Evolutionary conservation across 2,329 filamentous ascomycete genomes (phyloP), one percentile per base, ranked within the genome.

Genomic region (Phyllosticta citriasiana): DNA sequence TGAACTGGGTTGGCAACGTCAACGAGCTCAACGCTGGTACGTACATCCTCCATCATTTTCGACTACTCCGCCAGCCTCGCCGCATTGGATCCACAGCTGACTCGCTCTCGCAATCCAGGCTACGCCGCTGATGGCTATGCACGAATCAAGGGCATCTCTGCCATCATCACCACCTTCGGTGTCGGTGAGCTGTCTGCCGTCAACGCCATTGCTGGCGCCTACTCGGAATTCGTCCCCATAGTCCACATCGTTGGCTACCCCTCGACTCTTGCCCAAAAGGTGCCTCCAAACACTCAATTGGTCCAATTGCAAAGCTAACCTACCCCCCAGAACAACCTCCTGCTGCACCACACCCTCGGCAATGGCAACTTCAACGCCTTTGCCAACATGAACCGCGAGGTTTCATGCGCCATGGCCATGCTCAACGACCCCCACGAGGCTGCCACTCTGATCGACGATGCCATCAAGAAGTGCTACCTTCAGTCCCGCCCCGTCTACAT

Each of bases 401-500:
- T 95, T 66, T 89, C 89, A 0, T 88, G 85, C 70, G 84, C 84
- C 24, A 80, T 88, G 50, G 85, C 87, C 59, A 86, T 87, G 67
- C 80, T 96, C 61, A 86, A 84, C 70, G 82, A 89, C 64, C 84
- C 87, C 1, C 74, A 80, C 62, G 86, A 89, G 65, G 88, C 88
- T 52, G 86, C 89, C 9, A 77, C 79, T 14, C 83, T 91, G 68
- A 92, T 96, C 66, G 91, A 96, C 71, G 81, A 89, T 67, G 84
- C 88, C 3, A 80, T 96, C 27, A 82, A 83, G 33, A 81, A 91
- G 74, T 94, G 89, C 72, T 90, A 84, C 77, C 74, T 89, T 53
- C 79, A 83, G 61, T 89, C 86, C 63, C 82, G 88, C 22, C 91
- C 91, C 2, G 88, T 95, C 57, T 96, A 96, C 74, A 85, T 96